A percentile compares a stretch with the other conserved stretches of the same genome.
Evolutionary conservation across 2,329 filamentous ascomycete species (phyloP).

Genomic region (Dactylonectria estremocensis): DNA sequence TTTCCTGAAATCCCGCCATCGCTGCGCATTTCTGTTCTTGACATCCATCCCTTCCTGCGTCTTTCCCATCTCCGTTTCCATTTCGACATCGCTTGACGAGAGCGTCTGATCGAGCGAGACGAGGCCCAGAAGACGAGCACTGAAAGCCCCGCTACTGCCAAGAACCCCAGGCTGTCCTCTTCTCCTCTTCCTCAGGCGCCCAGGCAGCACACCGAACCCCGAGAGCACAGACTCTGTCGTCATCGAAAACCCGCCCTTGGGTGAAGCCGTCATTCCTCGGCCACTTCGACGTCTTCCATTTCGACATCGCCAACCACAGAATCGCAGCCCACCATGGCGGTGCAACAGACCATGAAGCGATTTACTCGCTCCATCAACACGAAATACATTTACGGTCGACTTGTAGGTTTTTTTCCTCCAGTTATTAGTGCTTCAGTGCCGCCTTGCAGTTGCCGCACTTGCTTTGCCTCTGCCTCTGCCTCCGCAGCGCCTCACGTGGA

Average conservation of each 20-base stretch:
- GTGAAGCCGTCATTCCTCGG: conserved; percentile 6
- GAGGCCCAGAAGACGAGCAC: not conserved
- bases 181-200: not conserved
- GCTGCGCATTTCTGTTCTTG: conserved; percentile 5
- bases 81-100: too few relatives aligned
- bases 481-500: conserved; percentile 1
- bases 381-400: conserved; percentile 80
- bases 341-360: conserved; percentile 72
- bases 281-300: not conserved
- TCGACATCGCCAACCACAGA: not conserved
- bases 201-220: conserved; percentile 2
- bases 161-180: not conserved
- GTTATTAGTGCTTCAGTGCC: not conserved
- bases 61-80: not conserved
- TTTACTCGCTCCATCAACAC: conserved; percentile 73
- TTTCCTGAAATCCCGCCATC: conserved; percentile 15
- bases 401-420: conserved; percentile 71
- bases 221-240: conserved; percentile 22
- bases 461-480: conserved; percentile 18
- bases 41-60: conserved; percentile 1
- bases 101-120: not conserved
- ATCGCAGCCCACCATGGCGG: conserved; percentile 62
- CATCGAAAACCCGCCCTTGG: conserved; percentile 22
- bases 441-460: not conserved
- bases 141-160: conserved; percentile 5